A percentile compares a stretch with the other conserved stretches of the same genome.
These are phyloP conservation scores for Erysimum pusillum DNA, from an alignment of 441 rosid species.

Conservation along the genomic window DNA sequence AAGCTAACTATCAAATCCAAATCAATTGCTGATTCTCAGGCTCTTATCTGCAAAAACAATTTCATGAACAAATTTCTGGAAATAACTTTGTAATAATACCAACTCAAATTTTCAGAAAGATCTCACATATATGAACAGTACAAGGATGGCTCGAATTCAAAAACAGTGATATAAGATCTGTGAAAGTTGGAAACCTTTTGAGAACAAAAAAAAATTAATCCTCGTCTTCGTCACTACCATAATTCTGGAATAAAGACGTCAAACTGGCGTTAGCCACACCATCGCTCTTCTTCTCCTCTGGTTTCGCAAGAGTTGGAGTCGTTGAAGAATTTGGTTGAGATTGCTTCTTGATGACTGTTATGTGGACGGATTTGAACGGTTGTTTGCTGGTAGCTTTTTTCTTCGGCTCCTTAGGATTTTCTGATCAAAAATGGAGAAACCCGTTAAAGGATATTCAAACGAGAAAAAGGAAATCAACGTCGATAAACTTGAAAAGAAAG, in stretches of 20 bases:
- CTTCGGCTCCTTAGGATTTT: conserved; percentile 45
- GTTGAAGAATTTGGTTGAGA: conserved; percentile 42
- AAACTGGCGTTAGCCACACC: conserved; percentile 49
- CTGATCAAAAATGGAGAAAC: conserved; percentile 42
- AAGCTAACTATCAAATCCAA: conserved; percentile 39
- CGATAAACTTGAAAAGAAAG: conserved; percentile 13
- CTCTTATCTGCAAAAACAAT: conserved; percentile 31
- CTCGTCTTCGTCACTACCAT: conserved; percentile 64
- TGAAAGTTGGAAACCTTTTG: conserved; percentile 22
- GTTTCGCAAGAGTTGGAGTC: conserved; percentile 22
- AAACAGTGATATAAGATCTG: conserved; percentile 30
- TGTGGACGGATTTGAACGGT: conserved; percentile 47
- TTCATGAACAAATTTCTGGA: conserved; percentile 9
- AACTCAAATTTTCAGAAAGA: background rate
- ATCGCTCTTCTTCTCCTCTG: conserved; percentile 47
- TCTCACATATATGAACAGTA: conserved; percentile 18
- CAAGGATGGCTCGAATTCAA: conserved; percentile 7
- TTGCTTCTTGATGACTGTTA: conserved; percentile 62
- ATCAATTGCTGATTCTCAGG: conserved; percentile 17
- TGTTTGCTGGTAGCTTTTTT: conserved; percentile 45
- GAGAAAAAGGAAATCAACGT: conserved; percentile 15
- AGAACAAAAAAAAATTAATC: conserved; percentile 30
- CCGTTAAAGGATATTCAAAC: background rate
- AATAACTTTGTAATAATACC: background rate
- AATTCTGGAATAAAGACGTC: conserved; percentile 64